phyloP scores from a whole-genome alignment of 2,329 filamentous ascomycete species.

The Rachicladosporium sp. region DNA sequence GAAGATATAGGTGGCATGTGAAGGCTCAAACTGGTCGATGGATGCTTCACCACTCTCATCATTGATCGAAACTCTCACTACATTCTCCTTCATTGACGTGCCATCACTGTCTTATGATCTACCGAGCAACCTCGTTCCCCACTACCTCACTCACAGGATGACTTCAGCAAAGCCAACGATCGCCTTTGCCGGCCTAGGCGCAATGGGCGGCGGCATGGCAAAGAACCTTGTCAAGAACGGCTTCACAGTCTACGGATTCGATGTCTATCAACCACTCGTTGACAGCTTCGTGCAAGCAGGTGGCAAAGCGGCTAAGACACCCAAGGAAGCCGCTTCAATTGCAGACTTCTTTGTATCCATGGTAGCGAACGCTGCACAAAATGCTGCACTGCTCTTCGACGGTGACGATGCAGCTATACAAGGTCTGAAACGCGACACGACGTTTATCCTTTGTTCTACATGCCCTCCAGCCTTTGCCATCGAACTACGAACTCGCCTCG shows the following conservation, averaged over 20 bases:
- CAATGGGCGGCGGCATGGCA: constrained; percentile 76
- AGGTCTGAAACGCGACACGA: constrained; percentile 44
- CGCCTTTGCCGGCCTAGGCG: constrained; percentile 60
- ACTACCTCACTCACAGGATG: too few species aligned
- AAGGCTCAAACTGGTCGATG: too few species aligned
- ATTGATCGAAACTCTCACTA: too few species aligned
- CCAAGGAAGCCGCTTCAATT: constrained; percentile 47
- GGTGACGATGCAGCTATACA: constrained; percentile 40
- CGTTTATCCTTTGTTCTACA: constrained; percentile 57
- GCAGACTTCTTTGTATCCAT: constrained; percentile 57
- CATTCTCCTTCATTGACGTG: too few species aligned
- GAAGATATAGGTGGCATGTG: too few species aligned
- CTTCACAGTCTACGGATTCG: constrained; percentile 57
- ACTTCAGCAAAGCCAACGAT: constrained; percentile 5
- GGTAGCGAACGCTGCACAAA: constrained; percentile 63
- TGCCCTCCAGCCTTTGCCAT: constrained; percentile 55
- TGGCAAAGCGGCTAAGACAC: constrained; percentile 46
- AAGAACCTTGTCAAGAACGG: constrained; percentile 57
- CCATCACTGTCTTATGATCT: too few species aligned
- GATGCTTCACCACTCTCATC: too few species aligned
- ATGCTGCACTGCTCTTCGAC: constrained; percentile 52
- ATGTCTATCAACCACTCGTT: constrained; percentile 55
- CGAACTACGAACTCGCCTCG: constrained; percentile 46
- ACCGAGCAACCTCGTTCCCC: too few species aligned
- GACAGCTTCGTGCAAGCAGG: constrained; percentile 53